These are phyloP conservation scores for Eutrema salsugineum DNA, from an alignment of 441 rosid species.

Conservation along the genomic window DNA sequence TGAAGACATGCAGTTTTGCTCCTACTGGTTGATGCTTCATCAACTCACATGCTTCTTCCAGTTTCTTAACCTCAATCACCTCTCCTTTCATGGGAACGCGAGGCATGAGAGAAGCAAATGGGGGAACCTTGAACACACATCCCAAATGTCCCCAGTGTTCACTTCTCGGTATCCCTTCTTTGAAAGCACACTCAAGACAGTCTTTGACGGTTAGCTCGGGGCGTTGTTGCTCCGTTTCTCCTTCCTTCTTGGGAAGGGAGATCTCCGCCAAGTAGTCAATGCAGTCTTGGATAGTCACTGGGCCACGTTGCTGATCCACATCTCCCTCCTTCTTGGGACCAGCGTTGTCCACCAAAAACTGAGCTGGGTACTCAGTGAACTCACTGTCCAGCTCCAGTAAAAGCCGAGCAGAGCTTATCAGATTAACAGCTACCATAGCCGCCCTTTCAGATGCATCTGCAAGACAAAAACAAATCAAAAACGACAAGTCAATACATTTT, in stretches of 20 bases:
- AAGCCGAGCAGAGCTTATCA: no score
- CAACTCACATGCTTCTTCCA: not conserved
- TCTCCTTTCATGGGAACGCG: slow-evolving; percentile 7
- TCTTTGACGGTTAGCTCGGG: not conserved
- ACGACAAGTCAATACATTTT: not conserved
- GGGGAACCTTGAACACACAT: not conserved
- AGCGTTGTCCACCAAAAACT: no score
- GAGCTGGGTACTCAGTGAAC: no score
- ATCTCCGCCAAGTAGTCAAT: not conserved
- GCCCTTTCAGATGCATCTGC: no score
- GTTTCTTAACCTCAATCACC: not conserved
- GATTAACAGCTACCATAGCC: no score
- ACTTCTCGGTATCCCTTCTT: not conserved
- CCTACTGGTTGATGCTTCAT: not conserved
- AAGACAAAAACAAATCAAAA: no score
- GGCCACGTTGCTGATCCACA: no score
- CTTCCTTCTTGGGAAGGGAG: not conserved
- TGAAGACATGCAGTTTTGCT: slow-evolving; percentile 17
- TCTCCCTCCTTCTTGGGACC: no score
- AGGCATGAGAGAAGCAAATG: not conserved
- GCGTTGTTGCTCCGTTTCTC: not conserved
- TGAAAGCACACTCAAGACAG: not conserved
- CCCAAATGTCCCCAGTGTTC: slow-evolving; percentile 9
- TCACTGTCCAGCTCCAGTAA: no score
- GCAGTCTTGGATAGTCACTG: not conserved